Percentiles rank a stretch among this genome's conserved stretches.
These are phyloP conservation scores for Pelargonium cotyledonis DNA, from an alignment of 441 rosid genomes.

Conservation along the genomic window DNA sequence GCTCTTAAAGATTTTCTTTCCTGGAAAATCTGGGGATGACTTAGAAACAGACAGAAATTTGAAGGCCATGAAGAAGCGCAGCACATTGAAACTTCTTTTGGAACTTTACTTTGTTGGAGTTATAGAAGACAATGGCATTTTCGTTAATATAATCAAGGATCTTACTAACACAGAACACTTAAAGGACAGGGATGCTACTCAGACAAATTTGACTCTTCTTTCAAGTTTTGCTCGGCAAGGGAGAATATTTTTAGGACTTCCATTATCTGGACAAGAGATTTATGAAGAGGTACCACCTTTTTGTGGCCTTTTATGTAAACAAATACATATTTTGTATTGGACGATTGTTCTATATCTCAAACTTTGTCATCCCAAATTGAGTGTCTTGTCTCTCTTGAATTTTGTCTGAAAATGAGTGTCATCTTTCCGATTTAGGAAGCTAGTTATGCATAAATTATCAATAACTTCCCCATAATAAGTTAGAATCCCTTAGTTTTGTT, in stretches of 20 bases:
- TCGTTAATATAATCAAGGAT: constrained; percentile 85
- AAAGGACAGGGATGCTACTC: constrained; percentile 91
- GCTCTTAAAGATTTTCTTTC: constrained; percentile 80
- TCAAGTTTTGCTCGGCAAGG: constrained; percentile 98
- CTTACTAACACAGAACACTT: constrained; percentile 73
- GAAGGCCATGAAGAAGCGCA: constrained; percentile 93
- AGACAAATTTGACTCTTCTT: constrained; percentile 86
- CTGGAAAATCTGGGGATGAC: constrained; percentile 90
- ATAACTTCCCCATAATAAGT: too few relatives aligned
- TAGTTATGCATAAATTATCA: too few relatives aligned
- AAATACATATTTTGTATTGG: neutral
- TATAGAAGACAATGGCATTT: constrained; percentile 65
- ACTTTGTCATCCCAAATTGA: too few relatives aligned
- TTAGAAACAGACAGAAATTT: constrained; percentile 72
- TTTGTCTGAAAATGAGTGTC: too few relatives aligned
- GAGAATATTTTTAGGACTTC: constrained; percentile 78
- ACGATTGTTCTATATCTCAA: neutral
- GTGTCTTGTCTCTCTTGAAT: too few relatives aligned
- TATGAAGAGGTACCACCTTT: constrained; percentile 57
- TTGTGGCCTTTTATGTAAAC: constrained; percentile 6
- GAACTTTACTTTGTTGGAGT: constrained; percentile 96
- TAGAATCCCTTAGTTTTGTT: too few relatives aligned
- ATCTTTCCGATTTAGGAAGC: too few relatives aligned
- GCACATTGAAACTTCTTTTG: constrained; percentile 77
- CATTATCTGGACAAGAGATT: constrained; percentile 72